Evolutionary conservation across 495 filamentous ascomycete genomes (phyloP), one percentile per base, ranked within the genome.

Genomic region (Terfezia claveryi): DNA sequence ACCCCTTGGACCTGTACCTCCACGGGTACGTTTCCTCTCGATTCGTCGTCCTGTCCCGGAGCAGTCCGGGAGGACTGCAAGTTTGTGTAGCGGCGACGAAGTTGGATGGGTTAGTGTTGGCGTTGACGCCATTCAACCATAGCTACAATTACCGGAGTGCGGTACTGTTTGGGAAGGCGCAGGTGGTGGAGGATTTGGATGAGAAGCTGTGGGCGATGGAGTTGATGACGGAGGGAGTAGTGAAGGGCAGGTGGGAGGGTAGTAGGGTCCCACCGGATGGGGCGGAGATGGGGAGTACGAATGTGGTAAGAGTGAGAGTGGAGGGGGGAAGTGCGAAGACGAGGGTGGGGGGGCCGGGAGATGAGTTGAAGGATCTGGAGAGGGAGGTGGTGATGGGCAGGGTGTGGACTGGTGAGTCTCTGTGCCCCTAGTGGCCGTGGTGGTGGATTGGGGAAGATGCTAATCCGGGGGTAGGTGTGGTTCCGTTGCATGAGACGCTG

Each of bases 71-170:
- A 50, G 58, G 56, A 17, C 53, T 84, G 32, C 77, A 76, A 2
- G 73, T 77, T 61, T 87, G 70, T 69, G 76, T 80, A 37, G 81
- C 72, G 59, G 81, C 76, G 9, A 89, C 72, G 56, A 65, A 82
- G 59, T 67, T 87, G 12, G 84, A 88, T 69, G 85, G 85, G 20
- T 67, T 88, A 10, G 77, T 89, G 37, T 73, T 92, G 14, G 74
- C 82, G 8, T 74, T 89, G 12, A 68, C 85, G 0, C 85, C 88
- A 27, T 81, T 82, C 68, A 71, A 73, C 20, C 85, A 93, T 71
- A 83, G 75, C 65, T 88, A 84, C 72, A 94, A 94, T 71, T 94
- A 91, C 70, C 85, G 86, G 62, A 85, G 80, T 46, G 87, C 83
- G 8, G 68, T 84, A 14, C 72, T 92, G 27, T 84, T 87, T 63